Base-by-base conservation (phyloP, 202 grass and related monocot species). In the Bolboschoenoplectus hybrid region DNA sequence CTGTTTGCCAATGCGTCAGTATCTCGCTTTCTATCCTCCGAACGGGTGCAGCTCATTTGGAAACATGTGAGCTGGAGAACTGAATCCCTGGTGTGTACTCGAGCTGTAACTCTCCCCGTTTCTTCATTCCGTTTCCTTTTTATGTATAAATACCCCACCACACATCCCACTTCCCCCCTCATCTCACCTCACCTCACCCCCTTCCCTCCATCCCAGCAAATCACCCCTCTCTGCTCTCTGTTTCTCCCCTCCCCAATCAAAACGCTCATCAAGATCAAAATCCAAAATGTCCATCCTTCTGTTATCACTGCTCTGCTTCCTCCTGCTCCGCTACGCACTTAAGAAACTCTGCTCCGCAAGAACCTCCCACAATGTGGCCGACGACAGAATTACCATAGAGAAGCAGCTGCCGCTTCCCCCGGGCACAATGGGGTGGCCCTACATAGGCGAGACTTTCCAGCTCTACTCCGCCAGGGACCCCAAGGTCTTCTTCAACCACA, bases 401-500 rank as follows among this genome's bases (percentile, higher is more conserved):
- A 67, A 80, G 46, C 46, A 77, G 5, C 92, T 91, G 45, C 80
- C 89, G 52, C 91, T 97, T 78, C 95, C 95, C 6, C 95, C 95
- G 0, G 95, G 95, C 44, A 85, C 95, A 16, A 97, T 97, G 95
- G 95, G 95, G 10, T 95, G 91, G 92, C 95, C 95, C 3, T 97
- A 97, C 79, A 83, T 97, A 19, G 95, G 95, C 9, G 95, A 97
- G 85, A 97, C 95, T 19, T 91, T 90, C 64, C 95, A 97, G 83
- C 93, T 97, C 50, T 97, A 95, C 89, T 95, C 95, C 14, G 91
- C 95, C 75, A 92, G 89, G 62, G 93, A 97, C 88, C 93, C 93
- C 8, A 92, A 97, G 85, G 88, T 91, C 51, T 97, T 97, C 91
- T 97, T 97, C 87, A 84, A 88, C 70, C 74, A 88, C 46, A 97